phyloP scores from a whole-genome alignment of 805 yeast species.

The Cephaloascus fragrans region DNA sequence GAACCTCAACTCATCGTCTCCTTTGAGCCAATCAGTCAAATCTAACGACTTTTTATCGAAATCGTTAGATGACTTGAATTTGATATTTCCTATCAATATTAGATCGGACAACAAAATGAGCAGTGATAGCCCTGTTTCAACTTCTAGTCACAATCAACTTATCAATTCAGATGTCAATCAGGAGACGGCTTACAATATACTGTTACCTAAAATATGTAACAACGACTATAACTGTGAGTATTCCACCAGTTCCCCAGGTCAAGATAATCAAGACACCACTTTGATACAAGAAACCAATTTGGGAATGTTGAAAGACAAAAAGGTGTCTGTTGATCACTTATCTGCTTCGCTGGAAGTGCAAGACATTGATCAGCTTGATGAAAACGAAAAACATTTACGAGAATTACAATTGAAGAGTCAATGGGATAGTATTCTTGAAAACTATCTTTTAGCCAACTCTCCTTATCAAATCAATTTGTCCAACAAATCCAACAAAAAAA shows the following conservation, averaged over 20 bases:
- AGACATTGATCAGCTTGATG: background rate
- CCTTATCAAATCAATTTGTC: conserved; percentile 42
- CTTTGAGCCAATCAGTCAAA: background rate
- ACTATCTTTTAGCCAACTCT: conserved; percentile 31
- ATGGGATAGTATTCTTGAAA: conserved; percentile 26
- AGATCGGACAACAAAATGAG: no score
- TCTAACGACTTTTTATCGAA: background rate
- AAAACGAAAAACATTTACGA: background rate
- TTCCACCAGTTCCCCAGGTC: background rate
- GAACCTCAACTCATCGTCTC: no score
- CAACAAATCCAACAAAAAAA: conserved; percentile 18
- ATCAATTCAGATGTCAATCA: background rate
- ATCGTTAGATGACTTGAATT: background rate
- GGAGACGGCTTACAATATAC: background rate
- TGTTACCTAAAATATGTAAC: background rate
- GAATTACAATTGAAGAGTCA: conserved; percentile 11
- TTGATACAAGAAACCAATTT: background rate
- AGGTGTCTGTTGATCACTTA: background rate
- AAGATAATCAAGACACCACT: no score
- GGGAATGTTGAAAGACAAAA: no score
- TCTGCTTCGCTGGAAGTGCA: no score
- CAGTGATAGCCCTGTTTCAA: no score
- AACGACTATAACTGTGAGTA: background rate
- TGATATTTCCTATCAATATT: background rate
- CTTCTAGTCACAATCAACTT: no score